Evolutionary conservation across 2,329 filamentous ascomycete species (phyloP).

Genomic region (Dactylellina drechsleri): DNA sequence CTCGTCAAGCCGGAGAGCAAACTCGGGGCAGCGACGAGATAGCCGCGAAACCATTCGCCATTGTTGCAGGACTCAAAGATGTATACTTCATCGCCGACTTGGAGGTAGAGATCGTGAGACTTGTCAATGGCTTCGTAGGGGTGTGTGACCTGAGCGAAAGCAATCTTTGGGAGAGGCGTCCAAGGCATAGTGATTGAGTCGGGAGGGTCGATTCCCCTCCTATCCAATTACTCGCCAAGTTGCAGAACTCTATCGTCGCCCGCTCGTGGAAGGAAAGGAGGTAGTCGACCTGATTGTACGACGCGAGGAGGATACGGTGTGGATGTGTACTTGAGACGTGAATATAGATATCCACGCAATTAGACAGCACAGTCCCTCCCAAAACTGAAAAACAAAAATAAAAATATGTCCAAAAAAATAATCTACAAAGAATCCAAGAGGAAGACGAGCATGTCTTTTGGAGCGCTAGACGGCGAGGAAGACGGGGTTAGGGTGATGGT

Average conservation of each 20-base stretch:
- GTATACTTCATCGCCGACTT: constrained; percentile 98
- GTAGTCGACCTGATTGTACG: too few species aligned
- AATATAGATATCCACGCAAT: too few species aligned
- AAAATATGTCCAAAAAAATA: constrained; percentile 18
- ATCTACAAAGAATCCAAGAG: constrained; percentile 50
- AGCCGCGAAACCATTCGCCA: constrained; percentile 92
- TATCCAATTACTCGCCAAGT: not conserved
- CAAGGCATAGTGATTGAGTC: constrained; percentile 77
- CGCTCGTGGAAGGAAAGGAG: too few species aligned
- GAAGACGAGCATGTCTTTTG: constrained; percentile 38
- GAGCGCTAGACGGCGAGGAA: constrained; percentile 2
- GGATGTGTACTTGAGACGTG: too few species aligned
- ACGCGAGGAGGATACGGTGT: not conserved
- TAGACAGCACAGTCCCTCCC: too few species aligned
- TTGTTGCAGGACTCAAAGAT: constrained; percentile 90
- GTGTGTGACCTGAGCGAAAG: constrained; percentile 95
- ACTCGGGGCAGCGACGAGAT: constrained; percentile 92
- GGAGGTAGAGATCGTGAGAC: constrained; percentile 85
- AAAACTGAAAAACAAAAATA: constrained; percentile 13
- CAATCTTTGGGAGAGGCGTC: constrained; percentile 95
- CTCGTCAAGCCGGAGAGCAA: constrained; percentile 90
- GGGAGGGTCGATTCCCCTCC: constrained; percentile 17
- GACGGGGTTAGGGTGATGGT: not conserved
- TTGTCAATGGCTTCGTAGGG: constrained; percentile 88
- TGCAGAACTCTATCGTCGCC: not conserved